Evolutionary conservation across 306 rosid genomes (phyloP).

Genomic region (Sesbania bispinosa): DNA sequence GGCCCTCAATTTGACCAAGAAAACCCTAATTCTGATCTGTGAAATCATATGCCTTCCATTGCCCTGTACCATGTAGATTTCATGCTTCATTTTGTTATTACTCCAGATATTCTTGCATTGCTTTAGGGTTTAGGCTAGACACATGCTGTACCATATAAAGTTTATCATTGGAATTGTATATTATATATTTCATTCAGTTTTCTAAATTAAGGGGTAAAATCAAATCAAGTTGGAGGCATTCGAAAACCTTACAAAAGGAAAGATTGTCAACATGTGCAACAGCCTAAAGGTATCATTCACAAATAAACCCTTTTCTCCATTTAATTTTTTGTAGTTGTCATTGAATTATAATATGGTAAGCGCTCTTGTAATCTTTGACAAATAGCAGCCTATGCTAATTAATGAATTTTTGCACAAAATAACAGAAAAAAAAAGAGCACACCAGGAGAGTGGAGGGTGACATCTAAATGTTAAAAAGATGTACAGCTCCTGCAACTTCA

Average conservation of each 20-base stretch:
- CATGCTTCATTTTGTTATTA: not conserved
- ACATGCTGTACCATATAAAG: not conserved
- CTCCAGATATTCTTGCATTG: not conserved
- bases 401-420: not conserved
- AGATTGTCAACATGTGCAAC: not conserved
- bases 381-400: not conserved
- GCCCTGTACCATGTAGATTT: not conserved
- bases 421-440: not conserved
- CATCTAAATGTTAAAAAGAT: not conserved
- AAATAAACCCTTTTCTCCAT: not conserved
- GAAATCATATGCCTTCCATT: slow-evolving; percentile 1
- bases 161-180: not conserved
- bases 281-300: not conserved
- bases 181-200: not conserved
- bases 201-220: not conserved
- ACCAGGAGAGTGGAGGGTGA: not conserved
- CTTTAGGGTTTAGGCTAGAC: not conserved
- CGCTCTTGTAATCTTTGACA: not conserved
- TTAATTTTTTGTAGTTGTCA: not conserved
- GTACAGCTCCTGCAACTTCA: not conserved
- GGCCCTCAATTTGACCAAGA: not conserved
- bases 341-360: not conserved
- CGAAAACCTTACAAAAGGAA: not conserved
- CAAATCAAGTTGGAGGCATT: not conserved
- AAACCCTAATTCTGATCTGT: not conserved